Evolutionary conservation across 2,329 filamentous ascomycete genomes (phyloP).

Genomic region (Fusarium compactum): DNA sequence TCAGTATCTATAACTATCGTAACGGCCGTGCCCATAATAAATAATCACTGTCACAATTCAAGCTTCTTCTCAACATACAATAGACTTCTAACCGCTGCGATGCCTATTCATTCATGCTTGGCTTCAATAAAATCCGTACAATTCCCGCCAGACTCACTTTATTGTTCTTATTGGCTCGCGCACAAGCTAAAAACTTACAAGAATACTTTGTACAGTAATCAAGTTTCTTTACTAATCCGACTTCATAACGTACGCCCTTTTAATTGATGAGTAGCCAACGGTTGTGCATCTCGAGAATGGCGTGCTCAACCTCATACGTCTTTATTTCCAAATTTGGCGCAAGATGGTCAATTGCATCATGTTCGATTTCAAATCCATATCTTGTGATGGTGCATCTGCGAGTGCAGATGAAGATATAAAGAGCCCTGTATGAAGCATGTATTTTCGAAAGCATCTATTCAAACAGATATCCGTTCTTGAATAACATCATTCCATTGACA

Average conservation of each 20-base stretch:
- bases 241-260: conserved; percentile 28
- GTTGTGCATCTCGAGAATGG: conserved; percentile 33
- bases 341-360: conserved; percentile 26
- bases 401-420: conserved; percentile 34
- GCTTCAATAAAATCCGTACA: conserved; percentile 8
- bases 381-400: conserved; percentile 5
- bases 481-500: background rate
- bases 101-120: background rate
- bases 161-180: background rate
- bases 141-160: conserved; percentile 21
- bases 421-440: conserved; percentile 12
- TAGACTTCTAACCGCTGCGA: background rate
- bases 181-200: background rate
- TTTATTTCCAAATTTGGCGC: conserved; percentile 33
- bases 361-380: conserved; percentile 49
- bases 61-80: background rate
- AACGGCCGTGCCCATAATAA: conserved; percentile 30
- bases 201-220: conserved; percentile 41
- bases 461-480: background rate
- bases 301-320: conserved; percentile 42
- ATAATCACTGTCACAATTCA: background rate
- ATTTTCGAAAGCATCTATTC: conserved; percentile 7
- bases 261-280: conserved; percentile 40
- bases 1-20: background rate
- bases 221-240: conserved; percentile 42